Conservation (phyloP, 305 asterid species). For the Galium porrigens region DNA sequence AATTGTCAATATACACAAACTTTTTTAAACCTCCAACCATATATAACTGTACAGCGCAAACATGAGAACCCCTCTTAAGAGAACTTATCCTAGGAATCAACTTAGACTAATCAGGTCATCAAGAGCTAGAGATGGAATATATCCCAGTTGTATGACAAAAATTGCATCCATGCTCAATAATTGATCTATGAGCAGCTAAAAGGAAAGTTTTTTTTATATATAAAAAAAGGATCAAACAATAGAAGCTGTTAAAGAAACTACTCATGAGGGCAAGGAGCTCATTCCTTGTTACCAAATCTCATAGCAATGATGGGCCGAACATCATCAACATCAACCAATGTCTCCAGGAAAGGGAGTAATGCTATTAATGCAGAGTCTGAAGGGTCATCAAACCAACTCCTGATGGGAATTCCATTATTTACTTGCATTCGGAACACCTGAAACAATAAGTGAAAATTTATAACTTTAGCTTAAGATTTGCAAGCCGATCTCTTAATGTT, state of each 20-base stretch:
- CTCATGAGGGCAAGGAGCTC: constrained; percentile 50
- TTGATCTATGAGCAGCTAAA: constrained; percentile 34
- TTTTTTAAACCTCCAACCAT: constrained; percentile 25
- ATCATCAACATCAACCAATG: constrained; percentile 71
- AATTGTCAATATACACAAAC: constrained; percentile 28
- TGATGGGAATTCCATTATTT: constrained; percentile 90
- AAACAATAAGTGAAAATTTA: constrained; percentile 18
- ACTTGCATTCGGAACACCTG: constrained; percentile 96
- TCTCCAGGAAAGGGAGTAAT: constrained; percentile 83
- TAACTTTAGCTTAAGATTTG: constrained; percentile 6
- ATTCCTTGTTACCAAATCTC: constrained; percentile 95
- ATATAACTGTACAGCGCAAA: constrained; percentile 53
- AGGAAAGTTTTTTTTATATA: constrained; percentile 21
- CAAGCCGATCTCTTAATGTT: neutral
- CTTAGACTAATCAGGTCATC: constrained; percentile 28
- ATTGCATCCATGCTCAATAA: constrained; percentile 41
- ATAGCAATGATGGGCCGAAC: constrained; percentile 89
- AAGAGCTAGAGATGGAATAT: constrained; percentile 21
- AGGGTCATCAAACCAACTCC: constrained; percentile 95
- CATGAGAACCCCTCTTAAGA: constrained; percentile 29
- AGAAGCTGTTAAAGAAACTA: constrained; percentile 33
- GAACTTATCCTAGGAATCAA: constrained; percentile 36
- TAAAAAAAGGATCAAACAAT: constrained; percentile 17
- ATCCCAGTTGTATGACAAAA: constrained; percentile 26
- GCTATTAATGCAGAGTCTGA: constrained; percentile 66